phyloP scores from a whole-genome alignment of 768 basidiomycete species.

The Pleurotus giganteus region DNA sequence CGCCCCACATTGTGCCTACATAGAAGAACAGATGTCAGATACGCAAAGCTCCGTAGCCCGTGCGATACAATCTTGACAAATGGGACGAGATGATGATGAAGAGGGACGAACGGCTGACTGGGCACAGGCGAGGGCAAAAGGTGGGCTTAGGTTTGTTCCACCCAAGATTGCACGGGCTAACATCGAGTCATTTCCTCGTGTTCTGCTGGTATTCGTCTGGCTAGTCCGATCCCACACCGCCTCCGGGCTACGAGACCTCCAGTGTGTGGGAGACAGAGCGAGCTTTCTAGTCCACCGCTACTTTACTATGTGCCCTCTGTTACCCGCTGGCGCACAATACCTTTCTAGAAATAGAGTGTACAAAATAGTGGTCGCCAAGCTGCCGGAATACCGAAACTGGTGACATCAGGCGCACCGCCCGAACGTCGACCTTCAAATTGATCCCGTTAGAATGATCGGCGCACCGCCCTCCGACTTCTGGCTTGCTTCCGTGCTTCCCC shows the following conservation, averaged over 20 bases:
- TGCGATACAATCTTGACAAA: constrained; percentile 79
- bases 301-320: neutral
- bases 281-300: constrained; percentile 23
- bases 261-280: constrained; percentile 73
- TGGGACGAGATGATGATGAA: constrained; percentile 99
- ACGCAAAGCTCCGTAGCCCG: constrained; percentile 48
- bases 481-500: neutral
- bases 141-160: constrained; percentile 45
- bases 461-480: neutral
- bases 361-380: neutral
- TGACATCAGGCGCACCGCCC: constrained; percentile 3
- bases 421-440: neutral
- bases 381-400: no score
- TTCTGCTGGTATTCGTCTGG: neutral
- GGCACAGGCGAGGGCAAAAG: constrained; percentile 80
- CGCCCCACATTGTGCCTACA: neutral
- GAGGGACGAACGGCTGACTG: constrained; percentile 84
- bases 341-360: neutral
- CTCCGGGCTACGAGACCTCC: constrained; percentile 68
- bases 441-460: neutral
- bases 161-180: neutral
- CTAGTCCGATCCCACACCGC: constrained; percentile 68
- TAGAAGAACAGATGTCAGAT: neutral
- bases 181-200: neutral
- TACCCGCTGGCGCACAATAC: neutral